Evolutionary conservation across 2,329 filamentous ascomycete genomes (phyloP), one percentile per base, ranked within the genome.

Genomic region (Ophidiomyces ophidiicola): DNA sequence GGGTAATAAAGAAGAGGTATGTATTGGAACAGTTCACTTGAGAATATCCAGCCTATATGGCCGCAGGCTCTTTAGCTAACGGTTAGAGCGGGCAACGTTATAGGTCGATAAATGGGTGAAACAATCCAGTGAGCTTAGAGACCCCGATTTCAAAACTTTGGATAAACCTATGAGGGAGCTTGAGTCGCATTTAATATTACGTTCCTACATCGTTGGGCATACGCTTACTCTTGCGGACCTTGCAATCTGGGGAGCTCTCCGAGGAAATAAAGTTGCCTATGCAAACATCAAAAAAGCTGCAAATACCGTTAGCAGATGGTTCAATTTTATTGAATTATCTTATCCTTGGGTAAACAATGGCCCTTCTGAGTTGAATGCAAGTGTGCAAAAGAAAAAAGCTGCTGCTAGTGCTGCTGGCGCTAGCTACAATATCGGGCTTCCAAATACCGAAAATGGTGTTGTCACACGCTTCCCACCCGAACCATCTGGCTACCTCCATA

Each of bases 391-490:
- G 45, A 48, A 46, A 34, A 49, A 43, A 32, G 45, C 44, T 20
- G 47, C 48, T 20, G 48, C 48, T 18, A 48, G 46, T 42, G 47
- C 48, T 8, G 48, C 48, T 20, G 48, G 48, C 25, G 48, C 39
- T 14, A 49, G 42, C 33, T 52, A 52, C 39, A 48, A 56, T 32
- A 56, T 58, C 44, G 53, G 52, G 12, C 46, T 58, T 19, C 46
- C 46, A 25, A 48, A 56, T 39, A 49, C 51, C 15, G 52, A 51
- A 23, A 48, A 48, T 18, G 53, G 53, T 14, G 52, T 59, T 3
- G 54, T 59, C 24, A 59, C 56, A 21, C 44, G 56, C 15, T 59
- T 59, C 42, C 56, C 56, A 28, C 56, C 56, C 18, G 56, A 59
- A 43, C 56, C 56, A 20, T 59, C 56, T 32, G 56, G 56, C 19